Base-by-base conservation (phyloP, 164 flowering plant genomes). In the Kingdonia uniflora region DNA sequence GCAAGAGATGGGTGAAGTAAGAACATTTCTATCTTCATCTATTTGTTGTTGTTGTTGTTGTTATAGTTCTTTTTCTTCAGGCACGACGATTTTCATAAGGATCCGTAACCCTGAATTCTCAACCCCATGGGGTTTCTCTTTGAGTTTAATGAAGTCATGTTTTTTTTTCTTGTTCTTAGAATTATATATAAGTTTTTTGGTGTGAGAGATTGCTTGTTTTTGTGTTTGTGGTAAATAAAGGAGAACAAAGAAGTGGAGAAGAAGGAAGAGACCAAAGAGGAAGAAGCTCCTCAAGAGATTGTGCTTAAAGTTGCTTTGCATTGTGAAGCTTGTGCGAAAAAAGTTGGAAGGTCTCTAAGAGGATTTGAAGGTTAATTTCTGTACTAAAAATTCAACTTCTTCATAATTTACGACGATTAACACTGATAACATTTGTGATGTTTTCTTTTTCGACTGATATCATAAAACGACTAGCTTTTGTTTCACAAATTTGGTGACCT, bases 271-370 rank as follows among this genome's bases (percentile, higher is more conserved):
- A 56, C 71, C 46, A 64, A 73, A 35, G 63, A 71, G 50, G 64
- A 69, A 42, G 85, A 77, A 65, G 76, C 64, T 48, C 68, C 75
- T 15, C 75, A 68, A 49, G 84, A 76, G 65, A 81, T 78, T 39
- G 82, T 83, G 17, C 73, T 88, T 58, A 85, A 80, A 66, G 86
- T 88, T 23, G 80, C 80, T 54, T 82, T 88, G 96, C 96, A 88
- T 60, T 88, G 96, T 61, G 84, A 83, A 63, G 97, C 82, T 48
- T 89, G 97, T 69, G 89, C 97, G 22, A 73, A 77, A 55, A 89
- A 84, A 72, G 84, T 85, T 35, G 75, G 65, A 11, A 77, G 73
- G 71, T 66, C 89, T n/a, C 63, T 89, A 46, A 77, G 69, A 65
- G 80, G 87, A 45, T 85, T 78, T 60, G 68, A 79, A 89, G 97